Evolutionary conservation across 2,329 filamentous ascomycete species (phyloP).

Genomic region (Pseudocercospora fuligena): DNA sequence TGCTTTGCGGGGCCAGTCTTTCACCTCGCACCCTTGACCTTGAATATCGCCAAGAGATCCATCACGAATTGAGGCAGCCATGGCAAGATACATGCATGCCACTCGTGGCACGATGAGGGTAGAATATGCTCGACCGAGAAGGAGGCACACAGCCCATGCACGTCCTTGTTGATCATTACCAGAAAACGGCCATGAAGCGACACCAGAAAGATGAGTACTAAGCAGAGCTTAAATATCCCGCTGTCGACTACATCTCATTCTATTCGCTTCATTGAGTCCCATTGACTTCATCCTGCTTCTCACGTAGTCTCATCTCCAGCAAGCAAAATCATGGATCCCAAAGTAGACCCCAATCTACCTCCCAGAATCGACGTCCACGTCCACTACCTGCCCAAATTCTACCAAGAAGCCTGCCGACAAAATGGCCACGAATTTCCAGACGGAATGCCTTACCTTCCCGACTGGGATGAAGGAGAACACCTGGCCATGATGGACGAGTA

Average conservation of each 20-base stretch:
- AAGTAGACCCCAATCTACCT: constrained; percentile 20
- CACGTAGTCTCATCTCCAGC: not conserved
- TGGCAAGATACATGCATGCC: too few species aligned
- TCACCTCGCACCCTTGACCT: too few species aligned
- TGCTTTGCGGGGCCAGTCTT: too few species aligned
- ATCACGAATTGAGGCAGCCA: too few species aligned
- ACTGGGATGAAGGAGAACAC: constrained; percentile 54
- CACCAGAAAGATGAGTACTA: too few species aligned
- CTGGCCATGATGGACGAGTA: constrained; percentile 56
- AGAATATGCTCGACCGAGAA: not conserved
- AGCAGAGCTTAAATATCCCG: too few species aligned
- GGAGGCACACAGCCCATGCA: not conserved
- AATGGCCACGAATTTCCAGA: constrained; percentile 53
- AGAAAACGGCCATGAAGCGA: too few species aligned
- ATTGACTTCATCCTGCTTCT: too few species aligned
- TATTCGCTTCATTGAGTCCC: too few species aligned
- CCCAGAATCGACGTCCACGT: constrained; percentile 54
- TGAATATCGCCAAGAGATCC: not conserved
- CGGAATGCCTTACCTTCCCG: constrained; percentile 52
- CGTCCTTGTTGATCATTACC: not conserved
- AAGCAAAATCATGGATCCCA: constrained; percentile 12
- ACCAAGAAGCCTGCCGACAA: constrained; percentile 46
- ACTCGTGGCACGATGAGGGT: not conserved
- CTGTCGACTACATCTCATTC: too few species aligned
- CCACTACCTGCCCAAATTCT: constrained; percentile 53